Base-by-base conservation (phyloP, 2,329 filamentous ascomycete genomes). In the Beauveria pseudobassiana region DNA sequence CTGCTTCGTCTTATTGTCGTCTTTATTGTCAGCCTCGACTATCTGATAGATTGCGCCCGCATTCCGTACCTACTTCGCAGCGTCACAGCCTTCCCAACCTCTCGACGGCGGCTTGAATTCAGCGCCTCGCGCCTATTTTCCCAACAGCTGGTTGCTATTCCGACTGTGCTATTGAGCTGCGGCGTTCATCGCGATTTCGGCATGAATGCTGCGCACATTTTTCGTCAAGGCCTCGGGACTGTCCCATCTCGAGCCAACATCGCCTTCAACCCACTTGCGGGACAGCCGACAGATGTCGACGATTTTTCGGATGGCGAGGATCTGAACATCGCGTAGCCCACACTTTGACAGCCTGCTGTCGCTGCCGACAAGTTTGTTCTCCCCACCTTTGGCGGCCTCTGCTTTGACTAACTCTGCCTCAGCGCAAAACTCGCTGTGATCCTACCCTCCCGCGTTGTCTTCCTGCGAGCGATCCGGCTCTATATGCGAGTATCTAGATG, bases 381-480 rank as follows among this genome's bases (percentile, higher is more conserved):
- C 10, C 7, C 7, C 20, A 14, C 34, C 3, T 14, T 12, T 6
- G n/a, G 4, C 30, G 10, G 24, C 7, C 9, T 28, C 20, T 16
- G 14, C 22, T 10, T 24, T 60, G 65, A 51, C 53, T 22, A 58
- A 30, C 59, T 20, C 45, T 20, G 57, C 40, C 9, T 16, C 71
- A 96, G 93, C 87, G 93, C 70, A 99, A 99, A 81, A 98, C 93
- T 43, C 84, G 92, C 80, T 99, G 95, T 79, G 95, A 98, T 76
- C 90, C 95, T 4, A 90, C 90, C 16, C 84, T 99, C 24, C 95
- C 95, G 46, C 89, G 90, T 70, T 99, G 95, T 75, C 84, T 91
- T 20, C 93, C 24, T 99, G 95, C 78, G 92, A 97, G 76, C 86
- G 93, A 68, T 93, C 91, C 65, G 93, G 93, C 69, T 91, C 92